Percentiles rank a stretch among this genome's conserved stretches.
These are phyloP conservation scores for Pinus albicaulis DNA, from an alignment of 75 land plant genomes.

Conservation along the genomic window DNA sequence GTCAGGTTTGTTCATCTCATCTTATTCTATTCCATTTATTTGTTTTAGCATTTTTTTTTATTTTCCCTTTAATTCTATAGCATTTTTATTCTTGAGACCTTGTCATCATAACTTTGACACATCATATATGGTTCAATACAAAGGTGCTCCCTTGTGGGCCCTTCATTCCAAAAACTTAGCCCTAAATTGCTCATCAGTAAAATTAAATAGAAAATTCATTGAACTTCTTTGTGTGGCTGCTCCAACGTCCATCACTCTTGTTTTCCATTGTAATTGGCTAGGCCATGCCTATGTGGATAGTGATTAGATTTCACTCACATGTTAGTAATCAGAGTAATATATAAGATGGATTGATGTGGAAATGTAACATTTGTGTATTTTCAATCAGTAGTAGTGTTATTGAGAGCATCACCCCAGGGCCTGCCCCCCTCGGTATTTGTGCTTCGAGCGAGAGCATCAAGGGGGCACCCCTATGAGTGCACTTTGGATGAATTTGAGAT, in stretches of 20 bases:
- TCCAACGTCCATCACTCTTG: not conserved
- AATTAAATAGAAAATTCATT: not conserved
- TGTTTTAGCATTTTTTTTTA: not conserved
- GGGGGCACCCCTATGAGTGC: no score
- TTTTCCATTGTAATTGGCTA: not conserved
- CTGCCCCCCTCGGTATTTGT: no score
- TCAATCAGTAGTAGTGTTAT: not conserved
- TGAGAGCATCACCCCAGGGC: no score
- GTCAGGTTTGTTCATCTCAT: constrained; percentile 60
- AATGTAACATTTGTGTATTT: not conserved
- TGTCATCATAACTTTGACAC: not conserved
- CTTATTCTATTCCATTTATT: not conserved
- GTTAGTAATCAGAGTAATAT: not conserved
- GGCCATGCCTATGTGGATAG: not conserved
- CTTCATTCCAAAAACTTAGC: not conserved
- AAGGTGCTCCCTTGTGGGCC: not conserved
- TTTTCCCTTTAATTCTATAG: not conserved
- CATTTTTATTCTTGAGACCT: not conserved
- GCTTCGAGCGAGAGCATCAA: no score
- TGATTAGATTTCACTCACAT: not conserved
- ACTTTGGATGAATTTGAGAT: no score
- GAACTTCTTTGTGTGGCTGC: not conserved
- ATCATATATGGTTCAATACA: not conserved
- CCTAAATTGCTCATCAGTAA: not conserved
- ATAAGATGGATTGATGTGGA: not conserved